Evolutionary conservation across 2,329 filamentous ascomycete genomes (phyloP).

Genomic region (Ascochyta rabiei): DNA sequence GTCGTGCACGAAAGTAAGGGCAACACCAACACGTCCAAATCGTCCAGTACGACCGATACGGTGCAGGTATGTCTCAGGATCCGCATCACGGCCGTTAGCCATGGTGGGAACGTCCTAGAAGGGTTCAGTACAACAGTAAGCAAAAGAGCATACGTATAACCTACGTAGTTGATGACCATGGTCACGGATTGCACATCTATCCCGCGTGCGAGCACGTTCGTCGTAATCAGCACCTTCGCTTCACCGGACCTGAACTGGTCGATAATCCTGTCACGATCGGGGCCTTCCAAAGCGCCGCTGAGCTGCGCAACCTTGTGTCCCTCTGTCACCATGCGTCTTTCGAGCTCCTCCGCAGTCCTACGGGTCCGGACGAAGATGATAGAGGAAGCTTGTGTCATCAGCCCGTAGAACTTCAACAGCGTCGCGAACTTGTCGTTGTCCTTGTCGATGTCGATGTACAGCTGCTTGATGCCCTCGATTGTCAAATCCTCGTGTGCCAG

Average conservation of each 20-base stretch:
- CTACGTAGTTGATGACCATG: conserved; percentile 95
- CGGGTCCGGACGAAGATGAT: conserved; percentile 98
- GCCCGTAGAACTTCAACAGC: conserved; percentile 89
- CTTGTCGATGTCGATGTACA: conserved; percentile 90
- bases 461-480: conserved; percentile 95
- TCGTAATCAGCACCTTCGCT: conserved; percentile 96
- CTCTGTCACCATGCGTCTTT: conserved; percentile 82
- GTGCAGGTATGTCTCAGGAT: conserved; percentile 95
- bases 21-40: conserved; percentile 95
- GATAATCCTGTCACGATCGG: conserved; percentile 81
- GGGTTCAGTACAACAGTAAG: conserved; percentile 17
- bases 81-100: conserved; percentile 68
- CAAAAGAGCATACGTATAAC: not conserved
- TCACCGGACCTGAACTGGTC: conserved; percentile 83
- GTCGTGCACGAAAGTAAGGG: conserved; percentile 92
- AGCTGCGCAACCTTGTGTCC: conserved; percentile 91
- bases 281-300: conserved; percentile 85
- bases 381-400: conserved; percentile 95
- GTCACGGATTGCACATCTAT: conserved; percentile 93
- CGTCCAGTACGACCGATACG: conserved; percentile 96
- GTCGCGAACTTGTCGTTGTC: conserved; percentile 86
- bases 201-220: conserved; percentile 93
- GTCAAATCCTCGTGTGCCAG: conserved; percentile 90
- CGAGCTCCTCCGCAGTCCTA: conserved; percentile 82
- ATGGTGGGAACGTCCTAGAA: conserved; percentile 61